A percentile compares a stretch with the other conserved stretches of the same genome.
Evolutionary conservation across 768 basidiomycete species (phyloP).

Genomic region (Tylopilus rubrobrunneus): DNA sequence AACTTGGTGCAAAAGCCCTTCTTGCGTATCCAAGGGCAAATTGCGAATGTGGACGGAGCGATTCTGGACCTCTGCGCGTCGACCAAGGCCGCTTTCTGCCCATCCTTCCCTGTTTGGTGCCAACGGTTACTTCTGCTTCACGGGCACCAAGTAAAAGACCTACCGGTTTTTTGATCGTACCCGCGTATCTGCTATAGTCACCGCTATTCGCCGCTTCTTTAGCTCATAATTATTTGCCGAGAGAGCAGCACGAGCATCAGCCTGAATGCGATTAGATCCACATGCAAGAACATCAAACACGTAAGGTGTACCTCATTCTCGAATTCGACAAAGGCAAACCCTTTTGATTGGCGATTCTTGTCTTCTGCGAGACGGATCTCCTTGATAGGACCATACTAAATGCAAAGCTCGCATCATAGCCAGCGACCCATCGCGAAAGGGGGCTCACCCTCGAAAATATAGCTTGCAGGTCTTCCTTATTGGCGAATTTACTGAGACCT

Average conservation of each 20-base stretch:
- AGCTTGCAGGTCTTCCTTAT: constrained; percentile 70
- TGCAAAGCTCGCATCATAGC: constrained; percentile 1
- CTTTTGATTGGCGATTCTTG: constrained; percentile 65
- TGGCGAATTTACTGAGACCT: constrained; percentile 75
- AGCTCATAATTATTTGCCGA: constrained; percentile 83
- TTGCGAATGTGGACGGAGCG: constrained; percentile 75
- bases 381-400: constrained; percentile 78
- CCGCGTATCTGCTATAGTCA: constrained; percentile 79
- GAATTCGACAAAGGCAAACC: constrained; percentile 93
- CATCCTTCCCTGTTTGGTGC: constrained; percentile 33
- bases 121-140: background rate
- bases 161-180: constrained; percentile 53
- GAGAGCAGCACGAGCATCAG: constrained; percentile 66
- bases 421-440: background rate
- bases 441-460: constrained; percentile 70
- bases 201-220: constrained; percentile 86
- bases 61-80: constrained; percentile 52
- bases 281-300: background rate
- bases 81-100: constrained; percentile 55
- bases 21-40: constrained; percentile 75
- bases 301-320: constrained; percentile 59
- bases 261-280: constrained; percentile 38
- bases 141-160: constrained; percentile 11
- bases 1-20: constrained; percentile 86
- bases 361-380: constrained; percentile 77